Percentiles rank a stretch among this genome's conserved stretches.
Evolutionary conservation across 208 protist species (phyloP).

Genomic region (Entamoeba invadens): DNA sequence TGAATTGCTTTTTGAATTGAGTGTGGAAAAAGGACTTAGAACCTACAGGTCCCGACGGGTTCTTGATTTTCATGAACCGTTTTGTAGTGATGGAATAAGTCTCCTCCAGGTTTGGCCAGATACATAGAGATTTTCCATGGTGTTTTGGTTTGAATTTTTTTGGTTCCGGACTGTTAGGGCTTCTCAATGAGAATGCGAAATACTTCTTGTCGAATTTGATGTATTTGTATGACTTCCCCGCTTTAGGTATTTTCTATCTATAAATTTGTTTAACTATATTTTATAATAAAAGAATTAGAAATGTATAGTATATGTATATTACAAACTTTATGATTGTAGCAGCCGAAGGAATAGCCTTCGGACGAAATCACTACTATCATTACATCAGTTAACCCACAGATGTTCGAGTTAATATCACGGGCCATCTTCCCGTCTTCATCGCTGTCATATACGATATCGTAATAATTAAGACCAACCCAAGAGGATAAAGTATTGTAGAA

Average conservation of each 20-base stretch:
- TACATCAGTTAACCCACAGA: neutral
- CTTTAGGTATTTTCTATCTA: neutral
- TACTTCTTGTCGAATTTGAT: neutral
- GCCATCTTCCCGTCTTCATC: neutral
- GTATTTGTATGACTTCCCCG: neutral
- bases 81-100: neutral
- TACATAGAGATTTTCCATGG: neutral
- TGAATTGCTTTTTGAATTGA: neutral
- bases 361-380: neutral
- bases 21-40: neutral
- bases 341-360: neutral
- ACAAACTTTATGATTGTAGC: neutral
- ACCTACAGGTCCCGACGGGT: neutral
- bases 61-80: neutral
- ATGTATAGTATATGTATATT: too few relatives aligned
- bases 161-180: neutral
- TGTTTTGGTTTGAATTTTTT: neutral
- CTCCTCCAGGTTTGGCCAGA: neutral
- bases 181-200: neutral
- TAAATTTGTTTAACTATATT: too few relatives aligned
- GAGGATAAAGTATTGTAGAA: neutral
- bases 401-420: neutral
- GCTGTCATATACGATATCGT: neutral
- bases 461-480: neutral
- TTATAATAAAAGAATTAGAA: too few relatives aligned